Base-by-base conservation (phyloP, 495 filamentous ascomycete species). In the Apodospora peruviana region DNA sequence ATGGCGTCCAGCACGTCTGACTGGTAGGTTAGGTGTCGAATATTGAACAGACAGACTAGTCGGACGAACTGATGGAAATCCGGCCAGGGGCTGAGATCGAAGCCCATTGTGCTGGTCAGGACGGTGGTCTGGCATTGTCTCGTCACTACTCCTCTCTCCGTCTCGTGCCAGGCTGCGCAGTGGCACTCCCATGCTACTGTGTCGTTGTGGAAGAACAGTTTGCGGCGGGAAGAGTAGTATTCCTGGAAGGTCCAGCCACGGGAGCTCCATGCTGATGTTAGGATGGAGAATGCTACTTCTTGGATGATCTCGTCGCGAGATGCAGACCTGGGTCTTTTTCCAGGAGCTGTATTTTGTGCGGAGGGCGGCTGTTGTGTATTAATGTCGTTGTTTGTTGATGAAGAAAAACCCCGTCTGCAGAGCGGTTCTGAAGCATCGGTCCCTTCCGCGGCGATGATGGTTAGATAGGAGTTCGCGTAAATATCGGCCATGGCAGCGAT, bases 401-500 rank as follows among this genome's bases (percentile, higher is more conserved):
- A 12, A 4, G 20, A 25, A 18, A 58, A 24, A 0, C 49, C 41
- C 27, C 55, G 44, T 5, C 53, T 40, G n/a, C 49, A 0, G 3
- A 52, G 41, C 8, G 53, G 38, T 4, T 50, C 45, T 0, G 42
- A 24, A 1, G 53, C 41, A 19, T 44, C 50, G 7, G 40, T 23
- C 22, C 47, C 48, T 25, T 50, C 45, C 0, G 63, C 61, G 27
- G 67, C 67, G 12, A 66, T 43, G n/a, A 72, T 48, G 1, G 62
- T 69, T 16, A 72, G 43, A 22, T 54, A 47, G 5, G 68, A 50
- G 7, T 58, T 40, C 1, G 51, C 43, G 50, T 72, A 72, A 19
- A 72, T 70, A 20, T 47, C 37, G 1, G 52, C 57, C 69, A 72
- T 71, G 1, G 46, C 49, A 18, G 45, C 49, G 16, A 71, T 50